Percentiles rank a stretch among this genome's conserved stretches.
Conservation (phyloP, 2,329 filamentous ascomycete species). For the Capronia coronata region DNA sequence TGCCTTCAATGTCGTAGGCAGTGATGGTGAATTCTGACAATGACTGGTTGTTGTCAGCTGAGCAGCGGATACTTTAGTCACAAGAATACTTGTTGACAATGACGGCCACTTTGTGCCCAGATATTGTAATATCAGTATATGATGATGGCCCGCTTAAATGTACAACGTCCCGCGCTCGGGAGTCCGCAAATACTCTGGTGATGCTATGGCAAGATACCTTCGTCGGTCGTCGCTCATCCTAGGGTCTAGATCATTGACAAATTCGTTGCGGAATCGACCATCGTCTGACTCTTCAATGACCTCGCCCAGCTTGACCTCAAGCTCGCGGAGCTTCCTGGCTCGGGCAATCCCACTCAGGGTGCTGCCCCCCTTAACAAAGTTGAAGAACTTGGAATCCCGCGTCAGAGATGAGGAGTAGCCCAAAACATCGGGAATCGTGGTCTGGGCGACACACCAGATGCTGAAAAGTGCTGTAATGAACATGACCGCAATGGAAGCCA, state of each 20-base stretch:
- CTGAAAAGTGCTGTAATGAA: conserved; percentile 15
- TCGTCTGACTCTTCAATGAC: conserved; percentile 3
- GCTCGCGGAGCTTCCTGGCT: conserved; percentile 6
- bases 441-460: conserved; percentile 18
- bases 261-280: conserved; percentile 7
- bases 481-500: conserved; percentile 19
- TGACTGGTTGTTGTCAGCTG: no score
- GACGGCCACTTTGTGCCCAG: not conserved
- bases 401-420: conserved; percentile 21
- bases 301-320: conserved; percentile 16
- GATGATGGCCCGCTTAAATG: not conserved
- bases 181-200: conserved; percentile 9
- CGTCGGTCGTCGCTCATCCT: not conserved
- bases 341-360: conserved; percentile 8
- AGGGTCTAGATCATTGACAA: conserved; percentile 5
- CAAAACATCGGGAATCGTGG: conserved; percentile 19
- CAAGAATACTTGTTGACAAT: no score
- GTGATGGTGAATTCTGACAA: not conserved
- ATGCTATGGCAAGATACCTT: conserved; percentile 9
- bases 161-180: conserved; percentile 13
- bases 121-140: not conserved
- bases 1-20: not conserved
- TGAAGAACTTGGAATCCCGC: conserved; percentile 13
- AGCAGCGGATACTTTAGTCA: no score
- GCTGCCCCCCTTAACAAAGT: conserved; percentile 11